Base-by-base conservation (phyloP, 441 rosid genomes). In the Corymbia citriodora region DNA sequence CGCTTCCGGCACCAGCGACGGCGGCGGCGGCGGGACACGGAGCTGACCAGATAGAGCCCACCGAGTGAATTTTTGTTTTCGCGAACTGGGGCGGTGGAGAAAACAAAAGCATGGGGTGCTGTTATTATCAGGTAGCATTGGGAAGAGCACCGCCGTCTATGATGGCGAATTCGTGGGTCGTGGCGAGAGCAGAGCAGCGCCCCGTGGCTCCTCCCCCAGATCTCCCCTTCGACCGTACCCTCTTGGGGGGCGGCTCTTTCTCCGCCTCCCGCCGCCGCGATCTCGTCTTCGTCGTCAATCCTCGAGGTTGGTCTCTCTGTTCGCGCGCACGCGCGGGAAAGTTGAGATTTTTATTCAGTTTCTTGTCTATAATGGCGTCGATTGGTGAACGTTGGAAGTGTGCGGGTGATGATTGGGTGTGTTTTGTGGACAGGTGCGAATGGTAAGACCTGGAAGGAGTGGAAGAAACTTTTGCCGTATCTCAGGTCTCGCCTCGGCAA, bases 281-380 rank as follows among this genome's bases (percentile, higher is more conserved):
- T 90, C 97, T 98, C 91, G 97, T 98, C 90, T 97, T 98, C 95
- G 92, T 98, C 90, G 97, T 98, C 92, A 98, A 98, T 91, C 99
- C 99, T 33, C 94, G 93, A 94, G 99, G 99, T 97, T 25, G 72
- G 85, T 55, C 83, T 90, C 18, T n/a, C 63, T 21, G 86, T 31
- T 87, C 88, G 54, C 82, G 59, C 65, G 25, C 65, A 87, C 65
- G 57, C 52, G 52, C 17, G n/a, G n/a, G n/a, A 23, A 45, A 23
- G n/a, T 45, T 4, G 9, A 7, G 52, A 79, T 23, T 79, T 74
- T 79, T 79, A 4, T 79, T 8, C 85, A 52, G 15, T 25, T 45
- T 50, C 12, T 88, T 31, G 23, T 45, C n/a, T 91, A 23, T 79
- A 14, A 23, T 27, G 85, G 85, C 29, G 85, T 21, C 29, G 50